Percentiles rank a stretch among this genome's conserved stretches.
These are phyloP conservation scores for Aspergillus baeticus DNA, from an alignment of 495 filamentous ascomycete species.

Conservation along the genomic window DNA sequence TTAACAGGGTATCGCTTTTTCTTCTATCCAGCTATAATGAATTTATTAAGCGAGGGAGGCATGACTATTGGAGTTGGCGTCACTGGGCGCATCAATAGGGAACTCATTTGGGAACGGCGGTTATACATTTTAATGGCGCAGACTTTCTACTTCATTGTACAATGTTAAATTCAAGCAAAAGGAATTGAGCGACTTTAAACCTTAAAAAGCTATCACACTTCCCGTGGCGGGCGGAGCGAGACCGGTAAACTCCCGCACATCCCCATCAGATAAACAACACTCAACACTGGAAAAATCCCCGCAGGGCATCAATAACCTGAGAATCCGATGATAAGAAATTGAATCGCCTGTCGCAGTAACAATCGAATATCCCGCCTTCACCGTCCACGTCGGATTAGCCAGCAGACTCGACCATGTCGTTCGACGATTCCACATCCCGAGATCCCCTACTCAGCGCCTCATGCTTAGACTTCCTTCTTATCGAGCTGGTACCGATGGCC, in stretches of 20 bases:
- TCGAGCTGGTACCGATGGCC: constrained; percentile 94
- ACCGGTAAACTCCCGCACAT: too few relatives aligned
- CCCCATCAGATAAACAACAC: background rate
- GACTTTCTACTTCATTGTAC: background rate
- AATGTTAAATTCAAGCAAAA: too few relatives aligned
- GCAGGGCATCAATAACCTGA: background rate
- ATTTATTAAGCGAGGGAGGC: constrained; percentile 12
- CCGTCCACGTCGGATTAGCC: background rate
- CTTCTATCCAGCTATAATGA: constrained; percentile 11
- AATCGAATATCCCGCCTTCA: too few relatives aligned
- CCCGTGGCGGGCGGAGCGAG: constrained; percentile 3
- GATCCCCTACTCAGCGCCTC: constrained; percentile 81
- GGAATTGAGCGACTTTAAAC: too few relatives aligned
- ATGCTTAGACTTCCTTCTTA: constrained; percentile 87
- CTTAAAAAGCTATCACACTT: background rate
- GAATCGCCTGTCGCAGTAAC: too few relatives aligned
- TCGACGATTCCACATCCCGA: constrained; percentile 68
- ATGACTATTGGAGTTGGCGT: constrained; percentile 24
- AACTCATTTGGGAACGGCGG: background rate
- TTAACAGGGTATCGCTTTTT: constrained; percentile 15
- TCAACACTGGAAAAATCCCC: background rate
- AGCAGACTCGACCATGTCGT: constrained; percentile 58
- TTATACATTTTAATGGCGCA: too few relatives aligned
- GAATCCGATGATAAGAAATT: background rate
- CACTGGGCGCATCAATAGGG: background rate